Base-by-base conservation (phyloP, 352 stramenopile species). In the Globisporangium okanoganense region DNA sequence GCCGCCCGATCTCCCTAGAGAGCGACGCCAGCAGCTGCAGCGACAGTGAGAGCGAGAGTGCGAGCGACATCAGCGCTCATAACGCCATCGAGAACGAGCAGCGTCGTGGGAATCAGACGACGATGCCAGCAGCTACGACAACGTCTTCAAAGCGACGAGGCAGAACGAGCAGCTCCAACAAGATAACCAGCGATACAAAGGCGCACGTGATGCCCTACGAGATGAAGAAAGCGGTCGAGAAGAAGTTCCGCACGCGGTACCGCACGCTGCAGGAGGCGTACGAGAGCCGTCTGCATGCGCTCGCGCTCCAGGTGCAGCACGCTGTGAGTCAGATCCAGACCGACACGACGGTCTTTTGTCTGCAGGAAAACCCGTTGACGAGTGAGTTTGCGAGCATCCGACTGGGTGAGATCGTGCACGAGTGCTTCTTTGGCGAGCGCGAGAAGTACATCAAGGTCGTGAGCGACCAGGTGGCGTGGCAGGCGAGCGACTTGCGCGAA, bases 401-500 rank as follows among this genome's bases (percentile, higher is more conserved):
- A 3, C 62, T 93, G 13, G 71, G 67, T 35, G 84, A 93, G 62
- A 78, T 93, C 57, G 66, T 93, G 7, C 65, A 79, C 18, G 79
- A 91, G 60, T 83, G 73, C 25, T 90, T 93, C 62, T 70, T 76
- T 9, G 71, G 82, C 25, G 79, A 90, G 52, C 72, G 79, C 20
- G 82, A 93, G 60, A 72, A 82, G n/a, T 91, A 88, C 62, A 72
- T 93, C 57, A 78, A 85, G 44, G 68, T 77, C 10, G 72, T 91
- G 68, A 84, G 69, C 50, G 79, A 88, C 45, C 80, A 91, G 58
- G 72, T 87, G 36, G 83, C 81, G 44, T 90, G 77, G 79, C 79
- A 90, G 45, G 80, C 80, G 22, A 86, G 71, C 31, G 75, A 87
- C 44, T 41, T 90, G 31, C 72, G 79, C n/a, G 78, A 87, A 38